phyloP scores from a whole-genome alignment of 2,329 filamentous ascomycete genomes.

The Ophiostoma piceae region DNA sequence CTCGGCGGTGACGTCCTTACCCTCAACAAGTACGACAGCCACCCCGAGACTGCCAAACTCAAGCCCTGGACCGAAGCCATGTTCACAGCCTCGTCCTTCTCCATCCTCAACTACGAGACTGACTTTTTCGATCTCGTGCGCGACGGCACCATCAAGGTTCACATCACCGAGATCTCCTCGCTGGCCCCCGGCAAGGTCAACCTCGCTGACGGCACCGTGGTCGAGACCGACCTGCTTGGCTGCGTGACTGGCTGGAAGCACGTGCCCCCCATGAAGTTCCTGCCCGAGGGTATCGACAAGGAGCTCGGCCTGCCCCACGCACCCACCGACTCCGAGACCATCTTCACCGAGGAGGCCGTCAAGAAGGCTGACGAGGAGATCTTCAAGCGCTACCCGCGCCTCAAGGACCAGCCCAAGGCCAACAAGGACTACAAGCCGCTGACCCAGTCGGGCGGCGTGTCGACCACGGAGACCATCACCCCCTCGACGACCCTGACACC shows the following conservation, averaged over 20 bases:
- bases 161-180: constrained; percentile 47
- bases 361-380: constrained; percentile 49
- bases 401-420: constrained; percentile 47
- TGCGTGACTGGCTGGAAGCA: constrained; percentile 58
- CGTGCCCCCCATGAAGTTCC: constrained; percentile 48
- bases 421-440: constrained; percentile 45
- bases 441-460: constrained; percentile 37
- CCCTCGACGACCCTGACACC: constrained; percentile 35
- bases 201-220: constrained; percentile 44
- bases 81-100: constrained; percentile 51
- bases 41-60: constrained; percentile 49
- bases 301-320: constrained; percentile 47
- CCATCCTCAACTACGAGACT: constrained; percentile 56
- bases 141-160: constrained; percentile 47
- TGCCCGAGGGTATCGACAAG: constrained; percentile 42
- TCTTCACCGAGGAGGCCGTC: constrained; percentile 39
- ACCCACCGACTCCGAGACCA: constrained; percentile 28
- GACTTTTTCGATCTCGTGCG: constrained; percentile 54
- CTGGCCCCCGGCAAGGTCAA: constrained; percentile 45
- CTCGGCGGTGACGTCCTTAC: constrained; percentile 51
- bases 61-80: constrained; percentile 48
- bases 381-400: constrained; percentile 47
- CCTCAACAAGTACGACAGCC: constrained; percentile 49
- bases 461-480: constrained; percentile 30
- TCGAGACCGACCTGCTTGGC: constrained; percentile 49